These are phyloP conservation scores for Rhodotorula sp. DNA, from an alignment of 1,284 basidiomycete genomes.

Conservation along the genomic window DNA sequence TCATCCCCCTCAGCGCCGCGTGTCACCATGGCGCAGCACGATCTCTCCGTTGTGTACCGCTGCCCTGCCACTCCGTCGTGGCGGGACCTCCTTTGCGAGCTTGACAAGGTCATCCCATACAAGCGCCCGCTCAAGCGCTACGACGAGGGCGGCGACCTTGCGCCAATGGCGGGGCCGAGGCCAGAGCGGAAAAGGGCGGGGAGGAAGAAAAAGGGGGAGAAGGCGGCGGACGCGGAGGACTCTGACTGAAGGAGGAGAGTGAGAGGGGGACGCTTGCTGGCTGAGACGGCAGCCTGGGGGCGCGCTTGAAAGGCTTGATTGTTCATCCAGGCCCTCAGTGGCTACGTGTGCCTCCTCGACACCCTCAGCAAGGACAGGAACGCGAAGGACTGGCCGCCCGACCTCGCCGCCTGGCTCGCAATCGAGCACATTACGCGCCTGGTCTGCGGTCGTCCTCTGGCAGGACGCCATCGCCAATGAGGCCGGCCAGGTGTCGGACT, in stretches of 20 bases:
- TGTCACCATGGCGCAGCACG: not conserved
- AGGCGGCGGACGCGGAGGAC: too few species aligned
- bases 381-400: too few species aligned
- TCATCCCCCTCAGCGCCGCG: not conserved
- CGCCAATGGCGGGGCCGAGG: not conserved
- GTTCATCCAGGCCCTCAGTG: too few species aligned
- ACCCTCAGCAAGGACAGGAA: too few species aligned
- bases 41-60: conserved; percentile 13
- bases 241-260: not conserved
- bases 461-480: too few species aligned
- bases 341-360: too few species aligned
- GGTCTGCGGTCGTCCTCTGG: too few species aligned
- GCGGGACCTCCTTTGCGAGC: not conserved
- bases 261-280: not conserved
- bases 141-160: not conserved
- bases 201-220: not conserved
- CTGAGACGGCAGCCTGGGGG: not conserved
- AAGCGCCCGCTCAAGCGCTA: not conserved
- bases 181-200: not conserved
- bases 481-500: too few species aligned
- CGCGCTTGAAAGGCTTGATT: too few species aligned
- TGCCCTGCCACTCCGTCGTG: not conserved
- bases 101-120: conserved; percentile 6
- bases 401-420: too few species aligned
- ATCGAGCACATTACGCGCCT: too few species aligned